A percentile compares a stretch with the other conserved stretches of the same genome.
These are phyloP conservation scores for Pholiota adiposa DNA, from an alignment of 1,284 basidiomycete species.

Conservation along the genomic window DNA sequence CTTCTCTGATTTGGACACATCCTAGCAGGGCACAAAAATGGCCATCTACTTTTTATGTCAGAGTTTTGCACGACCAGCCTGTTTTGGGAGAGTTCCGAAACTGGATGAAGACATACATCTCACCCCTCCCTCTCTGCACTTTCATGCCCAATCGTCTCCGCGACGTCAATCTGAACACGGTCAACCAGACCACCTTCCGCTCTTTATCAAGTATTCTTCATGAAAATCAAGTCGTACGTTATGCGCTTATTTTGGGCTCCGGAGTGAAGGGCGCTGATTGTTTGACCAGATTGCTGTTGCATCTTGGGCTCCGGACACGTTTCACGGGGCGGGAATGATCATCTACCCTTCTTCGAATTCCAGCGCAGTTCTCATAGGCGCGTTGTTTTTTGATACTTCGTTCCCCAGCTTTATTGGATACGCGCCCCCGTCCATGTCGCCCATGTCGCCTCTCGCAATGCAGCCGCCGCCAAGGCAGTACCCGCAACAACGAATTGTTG, in stretches of 20 bases:
- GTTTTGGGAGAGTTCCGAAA: conserved; percentile 51
- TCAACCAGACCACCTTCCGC: conserved; percentile 58
- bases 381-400: conserved; percentile 51
- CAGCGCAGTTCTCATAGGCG: conserved; percentile 59
- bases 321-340: conserved; percentile 57
- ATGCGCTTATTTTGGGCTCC: conserved; percentile 7
- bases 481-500: conserved; percentile 29
- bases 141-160: conserved; percentile 64
- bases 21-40: conserved; percentile 50
- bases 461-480: conserved; percentile 33
- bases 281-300: conserved; percentile 54
- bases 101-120: conserved; percentile 49
- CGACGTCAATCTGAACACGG: conserved; percentile 47
- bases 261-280: conserved; percentile 9
- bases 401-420: conserved; percentile 57
- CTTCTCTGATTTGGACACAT: conserved; percentile 30
- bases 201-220: conserved; percentile 54
- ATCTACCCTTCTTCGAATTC: conserved; percentile 62
- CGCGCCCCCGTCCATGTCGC: conserved; percentile 30
- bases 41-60: conserved; percentile 55
- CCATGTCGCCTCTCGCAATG: conserved; percentile 32
- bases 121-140: conserved; percentile 59
- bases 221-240: conserved; percentile 55
- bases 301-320: conserved; percentile 52
- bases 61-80: conserved; percentile 45